Conservation (phyloP, 805 yeast species). For the Starmerella ratchasimensis region DNA sequence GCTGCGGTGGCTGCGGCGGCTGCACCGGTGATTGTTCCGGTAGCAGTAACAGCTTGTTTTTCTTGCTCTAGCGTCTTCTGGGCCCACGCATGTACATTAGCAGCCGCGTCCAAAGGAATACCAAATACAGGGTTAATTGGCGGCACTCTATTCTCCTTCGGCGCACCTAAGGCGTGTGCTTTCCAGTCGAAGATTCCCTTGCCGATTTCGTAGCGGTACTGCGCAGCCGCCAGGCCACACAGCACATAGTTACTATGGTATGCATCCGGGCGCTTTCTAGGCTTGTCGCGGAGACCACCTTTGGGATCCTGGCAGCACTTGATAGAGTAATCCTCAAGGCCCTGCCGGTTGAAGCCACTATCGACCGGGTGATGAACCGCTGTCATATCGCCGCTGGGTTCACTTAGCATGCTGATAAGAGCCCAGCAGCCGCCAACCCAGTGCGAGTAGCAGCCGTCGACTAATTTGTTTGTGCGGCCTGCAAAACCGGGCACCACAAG, state of each 20-base stretch:
- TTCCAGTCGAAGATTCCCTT: slow-evolving; percentile 25
- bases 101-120: slow-evolving; percentile 35
- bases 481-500: slow-evolving; percentile 71
- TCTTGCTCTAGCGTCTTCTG: too few relatives aligned
- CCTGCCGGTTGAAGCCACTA: slow-evolving; percentile 29
- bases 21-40: too few relatives aligned
- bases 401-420: slow-evolving; percentile 44
- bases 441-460: slow-evolving; percentile 90
- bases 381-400: background rate
- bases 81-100: slow-evolving; percentile 23
- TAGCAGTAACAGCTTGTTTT: too few relatives aligned
- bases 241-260: slow-evolving; percentile 84
- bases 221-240: slow-evolving; percentile 56
- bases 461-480: slow-evolving; percentile 86
- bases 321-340: slow-evolving; percentile 49
- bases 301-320: slow-evolving; percentile 55
- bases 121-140: slow-evolving; percentile 48
- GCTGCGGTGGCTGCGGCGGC: too few relatives aligned
- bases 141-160: background rate
- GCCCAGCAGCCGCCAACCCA: slow-evolving; percentile 83
- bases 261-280: slow-evolving; percentile 64
- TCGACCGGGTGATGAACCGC: background rate
- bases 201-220: slow-evolving; percentile 29
- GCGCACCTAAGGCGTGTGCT: slow-evolving; percentile 9
- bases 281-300: slow-evolving; percentile 85